Conservation (phyloP, 2,329 filamentous ascomycete genomes). For the Chalaropsis thielavioides region DNA sequence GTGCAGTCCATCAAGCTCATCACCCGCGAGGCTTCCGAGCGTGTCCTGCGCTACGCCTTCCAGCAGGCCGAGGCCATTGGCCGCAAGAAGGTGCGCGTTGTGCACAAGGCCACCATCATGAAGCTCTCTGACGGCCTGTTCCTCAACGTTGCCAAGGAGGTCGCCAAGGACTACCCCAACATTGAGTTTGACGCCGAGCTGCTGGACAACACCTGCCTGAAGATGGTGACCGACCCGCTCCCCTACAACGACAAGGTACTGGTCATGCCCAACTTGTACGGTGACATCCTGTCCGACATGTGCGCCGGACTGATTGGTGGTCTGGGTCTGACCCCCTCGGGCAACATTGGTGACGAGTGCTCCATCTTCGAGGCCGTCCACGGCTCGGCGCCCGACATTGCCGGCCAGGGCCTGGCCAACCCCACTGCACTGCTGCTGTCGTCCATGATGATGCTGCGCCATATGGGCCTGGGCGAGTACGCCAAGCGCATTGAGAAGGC, state of each 20-base stretch:
- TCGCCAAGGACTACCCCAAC: constrained; percentile 88
- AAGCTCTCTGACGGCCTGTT: constrained; percentile 99
- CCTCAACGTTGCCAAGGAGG: constrained; percentile 68
- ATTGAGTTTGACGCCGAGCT: constrained; percentile 97
- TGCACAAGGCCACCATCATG: constrained; percentile 99
- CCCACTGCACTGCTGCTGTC: constrained; percentile 88
- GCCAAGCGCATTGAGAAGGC: constrained; percentile 83
- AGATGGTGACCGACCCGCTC: constrained; percentile 90
- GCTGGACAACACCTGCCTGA: constrained; percentile 97
- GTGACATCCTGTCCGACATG: constrained; percentile 99
- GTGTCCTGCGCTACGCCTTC: constrained; percentile 93
- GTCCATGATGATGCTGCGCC: constrained; percentile 99
- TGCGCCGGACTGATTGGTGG: constrained; percentile 97
- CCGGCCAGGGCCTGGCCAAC: constrained; percentile 90
- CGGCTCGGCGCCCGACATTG: constrained; percentile 92
- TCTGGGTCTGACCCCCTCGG: constrained; percentile 89
- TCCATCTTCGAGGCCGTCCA: constrained; percentile 99
- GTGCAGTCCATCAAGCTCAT: constrained; percentile 99
- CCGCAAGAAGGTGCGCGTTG: constrained; percentile 87
- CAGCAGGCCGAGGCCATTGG: constrained; percentile 90
- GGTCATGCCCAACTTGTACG: constrained; percentile 96
- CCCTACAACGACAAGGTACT: constrained; percentile 99
- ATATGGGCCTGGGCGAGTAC: constrained; percentile 82
- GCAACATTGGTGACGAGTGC: constrained; percentile 98
- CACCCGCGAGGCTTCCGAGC: constrained; percentile 84